These are phyloP conservation scores for Shiraia bambusicola DNA, from an alignment of 2,329 filamentous ascomycete species.

Conservation along the genomic window DNA sequence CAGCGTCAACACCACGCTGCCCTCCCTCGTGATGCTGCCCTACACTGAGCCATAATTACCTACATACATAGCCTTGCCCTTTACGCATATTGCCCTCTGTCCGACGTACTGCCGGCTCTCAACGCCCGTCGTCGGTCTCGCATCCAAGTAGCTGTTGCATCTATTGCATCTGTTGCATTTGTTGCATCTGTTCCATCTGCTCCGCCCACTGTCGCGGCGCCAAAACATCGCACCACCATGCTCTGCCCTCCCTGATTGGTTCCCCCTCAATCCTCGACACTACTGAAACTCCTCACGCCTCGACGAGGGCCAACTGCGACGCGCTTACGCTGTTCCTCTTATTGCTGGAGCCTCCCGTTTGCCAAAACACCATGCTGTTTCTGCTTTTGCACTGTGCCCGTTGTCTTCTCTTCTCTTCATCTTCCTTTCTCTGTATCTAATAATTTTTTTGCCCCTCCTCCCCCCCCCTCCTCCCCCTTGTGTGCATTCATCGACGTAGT, in stretches of 20 bases:
- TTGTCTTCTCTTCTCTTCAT: constrained; percentile 27
- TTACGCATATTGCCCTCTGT: too few species aligned
- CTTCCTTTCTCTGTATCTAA: constrained; percentile 36
- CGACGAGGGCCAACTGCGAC: constrained; percentile 35
- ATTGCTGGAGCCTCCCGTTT: constrained; percentile 35
- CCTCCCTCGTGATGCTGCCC: neutral
- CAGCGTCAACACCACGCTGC: neutral
- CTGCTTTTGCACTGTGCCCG: constrained; percentile 24
- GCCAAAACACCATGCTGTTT: constrained; percentile 27
- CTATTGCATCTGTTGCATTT: neutral
- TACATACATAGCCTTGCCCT: too few species aligned
- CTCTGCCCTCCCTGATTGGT: constrained; percentile 32
- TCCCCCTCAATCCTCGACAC: constrained; percentile 31
- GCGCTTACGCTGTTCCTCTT: constrained; percentile 34
- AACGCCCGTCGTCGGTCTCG: neutral
- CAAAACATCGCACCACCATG: constrained; percentile 29
- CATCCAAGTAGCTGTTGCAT: neutral
- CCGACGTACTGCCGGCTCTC: neutral
- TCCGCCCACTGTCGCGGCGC: constrained; percentile 31
- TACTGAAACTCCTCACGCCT: constrained; percentile 39
- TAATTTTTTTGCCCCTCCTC: too few species aligned
- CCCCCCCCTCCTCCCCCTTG: too few species aligned
- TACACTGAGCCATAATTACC: too few species aligned
- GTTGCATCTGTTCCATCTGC: constrained; percentile 10
- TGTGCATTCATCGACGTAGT: constrained; percentile 30